Evolutionary conservation across 148 eudicot species (phyloP).

Genomic region (Nepenthes mirabilis): DNA sequence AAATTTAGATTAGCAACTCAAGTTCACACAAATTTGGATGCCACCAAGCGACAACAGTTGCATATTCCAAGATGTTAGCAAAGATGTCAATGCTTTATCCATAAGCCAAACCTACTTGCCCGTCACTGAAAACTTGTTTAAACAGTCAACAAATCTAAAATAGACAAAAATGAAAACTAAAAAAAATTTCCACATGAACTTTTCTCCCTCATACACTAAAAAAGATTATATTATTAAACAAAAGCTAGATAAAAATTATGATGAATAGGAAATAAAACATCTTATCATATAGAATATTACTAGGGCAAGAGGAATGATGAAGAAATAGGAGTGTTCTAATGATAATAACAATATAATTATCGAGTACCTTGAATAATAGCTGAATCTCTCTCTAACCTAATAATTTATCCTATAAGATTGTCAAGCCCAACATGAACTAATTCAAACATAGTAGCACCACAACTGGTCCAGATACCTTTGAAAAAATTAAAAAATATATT

Average conservation of each 20-base stretch:
- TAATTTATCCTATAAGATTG: slow-evolving; percentile 97
- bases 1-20: no score
- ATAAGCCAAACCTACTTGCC: not conserved
- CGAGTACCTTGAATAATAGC: slow-evolving; percentile 91
- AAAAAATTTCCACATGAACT: not conserved
- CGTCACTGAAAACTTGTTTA: not conserved
- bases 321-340: not conserved
- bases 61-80: not conserved
- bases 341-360: not conserved
- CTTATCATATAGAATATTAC: not conserved
- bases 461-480: slow-evolving; percentile 97
- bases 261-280: not conserved
- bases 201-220: not conserved
- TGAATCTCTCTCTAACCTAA: slow-evolving; percentile 95
- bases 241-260: not conserved
- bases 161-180: not conserved
- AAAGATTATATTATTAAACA: not conserved
- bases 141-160: not conserved
- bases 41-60: slow-evolving; percentile 98
- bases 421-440: slow-evolving; percentile 96
- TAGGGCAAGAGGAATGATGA: not conserved
- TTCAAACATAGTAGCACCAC: slow-evolving; percentile 99
- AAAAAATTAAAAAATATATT: not conserved
- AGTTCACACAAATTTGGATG: slow-evolving; percentile 52
- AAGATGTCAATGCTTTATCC: not conserved